A percentile compares a stretch with the other conserved stretches of the same genome.
phyloP scores from a whole-genome alignment of 1,139 yeast genomes.

The Meyerozyma carpophila region DNA sequence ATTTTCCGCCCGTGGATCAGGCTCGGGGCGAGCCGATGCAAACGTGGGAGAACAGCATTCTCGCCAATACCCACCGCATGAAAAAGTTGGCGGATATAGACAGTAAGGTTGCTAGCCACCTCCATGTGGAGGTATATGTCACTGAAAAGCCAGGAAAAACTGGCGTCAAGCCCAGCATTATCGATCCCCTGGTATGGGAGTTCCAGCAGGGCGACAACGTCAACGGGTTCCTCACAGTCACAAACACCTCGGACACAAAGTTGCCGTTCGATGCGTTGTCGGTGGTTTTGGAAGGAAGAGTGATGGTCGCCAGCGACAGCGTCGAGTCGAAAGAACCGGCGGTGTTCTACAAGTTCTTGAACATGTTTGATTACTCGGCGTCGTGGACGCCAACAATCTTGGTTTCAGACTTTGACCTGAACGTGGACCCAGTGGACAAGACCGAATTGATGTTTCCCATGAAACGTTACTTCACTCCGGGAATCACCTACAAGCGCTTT shows the following conservation, averaged over 20 bases:
- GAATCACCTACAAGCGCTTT: slow-evolving; percentile 10
- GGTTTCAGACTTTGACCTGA: slow-evolving; percentile 14
- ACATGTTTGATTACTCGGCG: slow-evolving; percentile 42
- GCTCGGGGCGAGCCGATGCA: slow-evolving; percentile 3
- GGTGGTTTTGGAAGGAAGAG: slow-evolving; percentile 35
- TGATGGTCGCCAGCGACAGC: slow-evolving; percentile 12
- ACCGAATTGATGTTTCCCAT: slow-evolving; percentile 12
- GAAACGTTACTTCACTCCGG: slow-evolving; percentile 6
- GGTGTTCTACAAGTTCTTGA: slow-evolving; percentile 23
- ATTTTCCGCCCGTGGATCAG: slow-evolving; percentile 5
- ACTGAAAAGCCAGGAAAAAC: slow-evolving; percentile 13
- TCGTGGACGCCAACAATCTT: slow-evolving; percentile 27
- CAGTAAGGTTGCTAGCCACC: slow-evolving; percentile 9
- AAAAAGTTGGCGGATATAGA: slow-evolving; percentile 14
- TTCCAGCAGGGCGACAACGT: slow-evolving; percentile 19
- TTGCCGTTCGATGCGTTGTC: slow-evolving; percentile 40
- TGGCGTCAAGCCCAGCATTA: slow-evolving; percentile 12
- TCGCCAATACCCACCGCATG: slow-evolving; percentile 20
- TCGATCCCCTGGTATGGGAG: slow-evolving; percentile 13
- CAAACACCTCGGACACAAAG: slow-evolving; percentile 19
- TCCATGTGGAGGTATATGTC: slow-evolving; percentile 14
- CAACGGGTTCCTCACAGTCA: slow-evolving; percentile 31
- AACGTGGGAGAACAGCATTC: slow-evolving; percentile 20
- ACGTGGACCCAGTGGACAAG: slow-evolving; percentile 24
- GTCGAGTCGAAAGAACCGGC: slow-evolving; percentile 11